Conservation (phyloP, 768 basidiomycete genomes). For the Macrolepiota dolichaula region DNA sequence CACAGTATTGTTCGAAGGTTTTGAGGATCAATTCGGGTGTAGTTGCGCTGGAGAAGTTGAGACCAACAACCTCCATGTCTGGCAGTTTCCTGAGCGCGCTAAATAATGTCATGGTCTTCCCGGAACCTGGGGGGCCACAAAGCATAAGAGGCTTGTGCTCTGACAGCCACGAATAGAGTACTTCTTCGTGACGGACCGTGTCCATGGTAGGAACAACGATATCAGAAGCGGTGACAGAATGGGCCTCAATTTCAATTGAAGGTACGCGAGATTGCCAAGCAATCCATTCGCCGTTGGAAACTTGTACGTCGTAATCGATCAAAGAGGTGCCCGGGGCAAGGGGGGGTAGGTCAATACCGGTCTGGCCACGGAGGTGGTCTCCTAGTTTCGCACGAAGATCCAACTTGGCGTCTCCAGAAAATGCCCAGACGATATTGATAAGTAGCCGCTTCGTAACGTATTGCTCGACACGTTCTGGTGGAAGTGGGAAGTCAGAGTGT, state of each 20-base stretch:
- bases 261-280: constrained; percentile 93
- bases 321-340: constrained; percentile 75
- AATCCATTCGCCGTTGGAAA: constrained; percentile 82
- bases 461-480: constrained; percentile 80
- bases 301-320: constrained; percentile 93
- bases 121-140: constrained; percentile 99
- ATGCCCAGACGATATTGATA: constrained; percentile 95
- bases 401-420: constrained; percentile 93
- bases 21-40: constrained; percentile 97
- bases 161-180: constrained; percentile 96
- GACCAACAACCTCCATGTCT: constrained; percentile 97
- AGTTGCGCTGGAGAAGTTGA: constrained; percentile 99
- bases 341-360: constrained; percentile 86
- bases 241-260: constrained; percentile 93
- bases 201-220: constrained; percentile 98
- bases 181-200: constrained; percentile 97
- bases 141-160: constrained; percentile 98
- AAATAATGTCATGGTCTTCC: constrained; percentile 99
- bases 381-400: constrained; percentile 89
- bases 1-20: constrained; percentile 99
- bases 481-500: constrained; percentile 91
- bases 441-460: constrained; percentile 89
- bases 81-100: constrained; percentile 96
- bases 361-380: constrained; percentile 78
- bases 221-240: constrained; percentile 92